Conservation (phyloP, 176 grass and related monocot genomes). For the Oryza officinalis region DNA sequence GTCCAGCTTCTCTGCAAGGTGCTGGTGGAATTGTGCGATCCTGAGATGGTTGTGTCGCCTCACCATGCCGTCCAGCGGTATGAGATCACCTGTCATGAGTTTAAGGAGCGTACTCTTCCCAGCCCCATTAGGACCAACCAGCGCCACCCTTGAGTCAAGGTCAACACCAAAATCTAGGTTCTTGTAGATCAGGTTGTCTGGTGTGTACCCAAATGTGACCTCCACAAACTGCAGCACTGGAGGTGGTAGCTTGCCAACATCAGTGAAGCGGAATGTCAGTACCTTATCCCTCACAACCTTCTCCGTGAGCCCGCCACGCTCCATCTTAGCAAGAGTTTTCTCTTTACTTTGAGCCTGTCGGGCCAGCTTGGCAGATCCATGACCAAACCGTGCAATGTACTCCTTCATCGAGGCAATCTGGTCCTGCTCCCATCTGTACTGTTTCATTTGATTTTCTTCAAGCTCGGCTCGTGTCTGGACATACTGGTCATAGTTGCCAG, state of each 20-base stretch:
- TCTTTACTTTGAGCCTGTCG: conserved; percentile 92
- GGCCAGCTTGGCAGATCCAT: conserved; percentile 87
- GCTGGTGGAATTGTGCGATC: conserved; percentile 89
- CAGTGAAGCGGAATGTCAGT: conserved; percentile 67
- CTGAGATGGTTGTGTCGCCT: conserved; percentile 90
- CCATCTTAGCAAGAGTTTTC: conserved; percentile 98
- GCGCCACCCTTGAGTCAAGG: conserved; percentile 78
- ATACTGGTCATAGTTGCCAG: conserved; percentile 88
- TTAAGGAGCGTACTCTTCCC: conserved; percentile 93
- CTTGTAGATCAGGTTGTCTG: conserved; percentile 82
- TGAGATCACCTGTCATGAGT: conserved; percentile 86
- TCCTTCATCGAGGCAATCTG: conserved; percentile 92
- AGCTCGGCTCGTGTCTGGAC: conserved; percentile 73
- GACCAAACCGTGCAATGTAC: conserved; percentile 92
- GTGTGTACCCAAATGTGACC: conserved; percentile 85
- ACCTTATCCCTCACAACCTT: conserved; percentile 71
- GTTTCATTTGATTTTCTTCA: conserved; percentile 96
- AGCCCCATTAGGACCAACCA: conserved; percentile 87
- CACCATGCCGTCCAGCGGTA: conserved; percentile 80
- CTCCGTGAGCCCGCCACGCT: conserved; percentile 89
- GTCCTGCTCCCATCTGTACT: conserved; percentile 97
- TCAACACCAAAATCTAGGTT: conserved; percentile 90
- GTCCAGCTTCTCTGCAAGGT: conserved; percentile 85
- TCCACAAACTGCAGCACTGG: conserved; percentile 91
- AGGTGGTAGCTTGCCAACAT: conserved; percentile 86